Conservation (phyloP, 148 eudicot genomes). For the Oxyria digyna region DNA sequence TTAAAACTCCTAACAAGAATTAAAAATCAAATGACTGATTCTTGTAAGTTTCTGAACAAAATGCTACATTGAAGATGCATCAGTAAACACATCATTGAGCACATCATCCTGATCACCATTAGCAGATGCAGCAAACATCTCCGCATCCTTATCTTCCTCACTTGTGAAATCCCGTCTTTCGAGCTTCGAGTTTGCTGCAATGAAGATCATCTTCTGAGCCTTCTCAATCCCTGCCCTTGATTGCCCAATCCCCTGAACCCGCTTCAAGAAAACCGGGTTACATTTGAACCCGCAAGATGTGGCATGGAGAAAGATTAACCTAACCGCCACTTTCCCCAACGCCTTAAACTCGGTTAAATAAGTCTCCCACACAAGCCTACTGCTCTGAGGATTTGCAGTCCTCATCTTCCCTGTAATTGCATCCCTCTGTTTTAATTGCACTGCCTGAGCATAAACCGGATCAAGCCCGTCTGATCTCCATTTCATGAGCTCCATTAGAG, state of each 20-base stretch:
- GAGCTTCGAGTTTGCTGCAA: slow-evolving; percentile 72
- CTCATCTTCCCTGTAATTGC: slow-evolving; percentile 69
- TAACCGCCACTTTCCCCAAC: slow-evolving; percentile 72
- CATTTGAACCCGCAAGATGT: slow-evolving; percentile 68
- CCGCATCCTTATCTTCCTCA: slow-evolving; percentile 73
- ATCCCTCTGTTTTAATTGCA: slow-evolving; percentile 80
- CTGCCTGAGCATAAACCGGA: slow-evolving; percentile 93
- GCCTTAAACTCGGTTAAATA: slow-evolving; percentile 71
- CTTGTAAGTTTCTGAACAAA: slow-evolving; percentile 5
- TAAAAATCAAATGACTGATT: background rate
- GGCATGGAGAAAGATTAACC: slow-evolving; percentile 81
- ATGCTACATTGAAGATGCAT: slow-evolving; percentile 53
- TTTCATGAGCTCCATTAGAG: slow-evolving; percentile 83
- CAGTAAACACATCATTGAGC: slow-evolving; percentile 70
- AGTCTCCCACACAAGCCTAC: slow-evolving; percentile 97
- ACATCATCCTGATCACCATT: slow-evolving; percentile 72
- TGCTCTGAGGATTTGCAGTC: slow-evolving; percentile 74
- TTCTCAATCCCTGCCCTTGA: slow-evolving; percentile 51
- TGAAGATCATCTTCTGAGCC: slow-evolving; percentile 75
- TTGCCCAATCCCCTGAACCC: slow-evolving; percentile 36
- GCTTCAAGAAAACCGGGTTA: slow-evolving; percentile 38
- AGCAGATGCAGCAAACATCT: slow-evolving; percentile 37
- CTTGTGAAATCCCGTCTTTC: slow-evolving; percentile 51
- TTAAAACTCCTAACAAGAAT: slow-evolving; percentile 15
- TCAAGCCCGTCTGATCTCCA: slow-evolving; percentile 96